Evolutionary conservation across 2,329 filamentous ascomycete genomes (phyloP).

Genomic region (Neoscytalidium dimidiatum): DNA sequence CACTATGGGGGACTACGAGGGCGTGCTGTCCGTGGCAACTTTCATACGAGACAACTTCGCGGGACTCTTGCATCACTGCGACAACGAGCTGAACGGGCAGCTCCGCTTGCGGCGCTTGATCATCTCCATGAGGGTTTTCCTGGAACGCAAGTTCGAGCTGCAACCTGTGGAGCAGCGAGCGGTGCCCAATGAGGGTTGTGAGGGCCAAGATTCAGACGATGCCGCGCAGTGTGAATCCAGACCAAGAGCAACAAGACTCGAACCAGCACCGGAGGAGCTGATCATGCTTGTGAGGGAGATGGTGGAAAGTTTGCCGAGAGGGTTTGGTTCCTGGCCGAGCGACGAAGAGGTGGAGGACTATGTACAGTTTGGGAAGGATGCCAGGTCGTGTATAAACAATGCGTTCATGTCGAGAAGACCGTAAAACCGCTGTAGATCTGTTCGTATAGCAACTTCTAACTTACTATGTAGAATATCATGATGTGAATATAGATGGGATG

Average conservation of each 20-base stretch:
- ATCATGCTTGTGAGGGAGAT: slow-evolving; percentile 32
- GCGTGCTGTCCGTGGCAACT: slow-evolving; percentile 53
- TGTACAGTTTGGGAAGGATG: slow-evolving; percentile 5
- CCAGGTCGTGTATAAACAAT: neutral
- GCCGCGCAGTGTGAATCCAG: neutral
- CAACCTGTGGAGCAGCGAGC: neutral
- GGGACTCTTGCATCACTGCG: neutral
- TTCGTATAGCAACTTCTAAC: too few relatives aligned
- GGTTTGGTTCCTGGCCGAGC: slow-evolving; percentile 47
- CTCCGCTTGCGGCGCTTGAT: slow-evolving; percentile 38
- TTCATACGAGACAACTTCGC: neutral
- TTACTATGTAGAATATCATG: too few relatives aligned
- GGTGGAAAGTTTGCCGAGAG: slow-evolving; percentile 36
- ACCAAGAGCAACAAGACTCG: neutral
- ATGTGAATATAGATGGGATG: too few relatives aligned
- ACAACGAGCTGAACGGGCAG: slow-evolving; percentile 45
- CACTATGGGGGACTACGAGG: slow-evolving; percentile 59
- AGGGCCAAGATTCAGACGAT: neutral
- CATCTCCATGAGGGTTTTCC: slow-evolving; percentile 43
- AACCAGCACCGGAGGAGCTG: slow-evolving; percentile 32
- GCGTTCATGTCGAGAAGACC: too few relatives aligned
- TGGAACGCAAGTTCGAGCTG: slow-evolving; percentile 37
- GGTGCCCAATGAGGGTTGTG: neutral
- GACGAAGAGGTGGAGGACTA: slow-evolving; percentile 42
- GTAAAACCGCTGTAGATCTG: too few relatives aligned